Evolutionary conservation across 2,329 filamentous ascomycete genomes (phyloP).

Genomic region (Metarhizium sp.): DNA sequence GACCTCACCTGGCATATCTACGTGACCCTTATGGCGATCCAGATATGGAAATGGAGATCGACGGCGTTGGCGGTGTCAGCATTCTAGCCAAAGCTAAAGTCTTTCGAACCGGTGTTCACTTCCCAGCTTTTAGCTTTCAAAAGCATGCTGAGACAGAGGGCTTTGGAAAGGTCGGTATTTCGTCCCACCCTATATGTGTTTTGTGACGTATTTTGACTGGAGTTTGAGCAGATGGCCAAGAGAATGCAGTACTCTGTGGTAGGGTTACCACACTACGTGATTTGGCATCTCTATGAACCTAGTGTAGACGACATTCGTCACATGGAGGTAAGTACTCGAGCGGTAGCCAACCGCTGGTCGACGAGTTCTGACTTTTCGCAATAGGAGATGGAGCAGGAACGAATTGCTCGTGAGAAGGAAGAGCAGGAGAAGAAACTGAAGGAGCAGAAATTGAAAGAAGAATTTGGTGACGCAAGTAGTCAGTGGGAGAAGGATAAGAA

Average conservation of each 20-base stretch:
- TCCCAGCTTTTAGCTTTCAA: constrained; percentile 96
- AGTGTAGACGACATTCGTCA: constrained; percentile 94
- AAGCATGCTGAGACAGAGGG: constrained; percentile 98
- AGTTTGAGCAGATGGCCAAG: constrained; percentile 70
- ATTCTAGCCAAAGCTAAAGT: constrained; percentile 94
- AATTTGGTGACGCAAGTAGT: constrained; percentile 64
- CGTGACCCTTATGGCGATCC: constrained; percentile 95
- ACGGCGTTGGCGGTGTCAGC: constrained; percentile 94
- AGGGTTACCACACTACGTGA: constrained; percentile 92
- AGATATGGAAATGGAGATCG: constrained; percentile 99
- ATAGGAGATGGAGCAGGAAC: constrained; percentile 87
- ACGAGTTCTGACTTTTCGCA: constrained; percentile 7
- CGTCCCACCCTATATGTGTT: background rate
- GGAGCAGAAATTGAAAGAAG: constrained; percentile 60
- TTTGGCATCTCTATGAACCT: constrained; percentile 99
- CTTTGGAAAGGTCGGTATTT: constrained; percentile 75
- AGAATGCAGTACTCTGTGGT: constrained; percentile 94
- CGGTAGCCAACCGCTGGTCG: background rate
- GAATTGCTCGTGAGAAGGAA: constrained; percentile 68
- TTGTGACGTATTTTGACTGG: background rate
- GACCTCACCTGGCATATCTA: constrained; percentile 91
- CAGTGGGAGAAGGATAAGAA: constrained; percentile 91
- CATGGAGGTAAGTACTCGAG: constrained; percentile 60
- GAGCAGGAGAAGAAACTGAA: constrained; percentile 60
- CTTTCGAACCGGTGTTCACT: constrained; percentile 90